Base-by-base conservation (phyloP, 495 filamentous ascomycete genomes). In the Oleoguttula mirabilis region DNA sequence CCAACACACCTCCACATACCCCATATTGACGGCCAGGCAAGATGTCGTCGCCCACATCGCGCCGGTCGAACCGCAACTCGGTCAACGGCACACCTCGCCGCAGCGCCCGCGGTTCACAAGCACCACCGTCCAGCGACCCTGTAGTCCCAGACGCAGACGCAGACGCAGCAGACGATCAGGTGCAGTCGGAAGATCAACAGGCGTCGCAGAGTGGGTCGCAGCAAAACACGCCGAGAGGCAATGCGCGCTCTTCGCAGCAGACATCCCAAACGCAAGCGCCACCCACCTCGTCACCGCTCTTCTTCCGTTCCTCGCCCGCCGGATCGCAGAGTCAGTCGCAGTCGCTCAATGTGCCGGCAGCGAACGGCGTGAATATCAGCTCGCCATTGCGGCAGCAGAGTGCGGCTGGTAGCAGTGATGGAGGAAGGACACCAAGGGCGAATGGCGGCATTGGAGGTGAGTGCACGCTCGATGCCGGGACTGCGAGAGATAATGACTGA, bases 301-400 rank as follows among this genome's bases (percentile, higher is more conserved):
- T 84, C 59, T 90, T 78, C 59, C 76, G 77, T 43, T 90, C 85
- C 1, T 87, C 85, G 11, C 80, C 86, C 3, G 70, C 65, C 20
- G 35, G 31, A 6, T 42, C 37, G 8, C 41, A 50, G 31, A 45
- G 41, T 27, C 48, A 52, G 32, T 44, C 32, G 19, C 10, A 71
- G 67, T 51, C 71, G 63, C 37, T 66, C 54, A 73, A 72, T 55
- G 46, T 45, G 16, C 46, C 50, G 4, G 35, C 21, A 3, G 76
- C 70, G 22, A 67, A 64, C 54, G 65, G 62, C 21, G 65, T 75
- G 60, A 67, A 65, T 16, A 68, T 75, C 25, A 84, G 78, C 64
- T 86, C 79, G n/a, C 76, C 80, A 12, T 48, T 80, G 39, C 63
- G 73, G 55, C 77, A 73, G 50, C 44, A 52, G 49, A 30, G 64